These are phyloP conservation scores for Tolypocladium tundrense DNA, from an alignment of 2,329 filamentous ascomycete genomes.

Conservation along the genomic window DNA sequence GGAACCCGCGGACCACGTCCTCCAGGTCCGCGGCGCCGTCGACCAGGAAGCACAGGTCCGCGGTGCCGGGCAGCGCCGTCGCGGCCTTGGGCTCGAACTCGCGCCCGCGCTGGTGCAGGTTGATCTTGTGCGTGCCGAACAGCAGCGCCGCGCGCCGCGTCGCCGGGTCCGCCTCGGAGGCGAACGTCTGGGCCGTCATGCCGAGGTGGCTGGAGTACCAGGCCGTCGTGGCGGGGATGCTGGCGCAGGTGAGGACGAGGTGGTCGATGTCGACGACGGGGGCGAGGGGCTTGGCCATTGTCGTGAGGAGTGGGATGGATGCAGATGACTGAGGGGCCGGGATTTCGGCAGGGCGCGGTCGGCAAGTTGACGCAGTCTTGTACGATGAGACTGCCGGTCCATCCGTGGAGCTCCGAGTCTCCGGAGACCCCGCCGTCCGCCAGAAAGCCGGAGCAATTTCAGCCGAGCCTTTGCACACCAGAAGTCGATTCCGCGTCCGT, in stretches of 20 bases:
- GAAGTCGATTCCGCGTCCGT: too few relatives aligned
- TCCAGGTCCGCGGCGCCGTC: constrained; percentile 33
- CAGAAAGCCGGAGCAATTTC: neutral
- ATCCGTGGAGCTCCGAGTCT: too few relatives aligned
- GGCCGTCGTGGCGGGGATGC: constrained; percentile 34
- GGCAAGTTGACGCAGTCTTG: neutral
- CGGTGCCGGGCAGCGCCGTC: constrained; percentile 43
- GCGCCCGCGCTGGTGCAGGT: constrained; percentile 45
- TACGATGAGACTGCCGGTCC: neutral
- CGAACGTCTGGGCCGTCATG: constrained; percentile 45
- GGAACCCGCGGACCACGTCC: constrained; percentile 29
- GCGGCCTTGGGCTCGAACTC: constrained; percentile 51
- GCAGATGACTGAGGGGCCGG: too few relatives aligned
- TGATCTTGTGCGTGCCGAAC: constrained; percentile 52
- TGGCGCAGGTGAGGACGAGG: constrained; percentile 47
- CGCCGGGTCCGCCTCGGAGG: constrained; percentile 24
- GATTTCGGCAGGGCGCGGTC: neutral
- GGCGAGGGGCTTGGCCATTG: constrained; percentile 18
- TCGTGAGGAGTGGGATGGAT: neutral
- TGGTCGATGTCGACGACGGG: constrained; percentile 43
- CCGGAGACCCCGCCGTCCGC: too few relatives aligned
- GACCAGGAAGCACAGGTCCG: constrained; percentile 50
- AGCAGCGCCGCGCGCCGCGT: constrained; percentile 36
- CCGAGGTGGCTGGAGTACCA: constrained; percentile 48
- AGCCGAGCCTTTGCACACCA: too few relatives aligned